phyloP scores from a whole-genome alignment of 768 basidiomycete species.

The Glaciozyma antarctica region DNA sequence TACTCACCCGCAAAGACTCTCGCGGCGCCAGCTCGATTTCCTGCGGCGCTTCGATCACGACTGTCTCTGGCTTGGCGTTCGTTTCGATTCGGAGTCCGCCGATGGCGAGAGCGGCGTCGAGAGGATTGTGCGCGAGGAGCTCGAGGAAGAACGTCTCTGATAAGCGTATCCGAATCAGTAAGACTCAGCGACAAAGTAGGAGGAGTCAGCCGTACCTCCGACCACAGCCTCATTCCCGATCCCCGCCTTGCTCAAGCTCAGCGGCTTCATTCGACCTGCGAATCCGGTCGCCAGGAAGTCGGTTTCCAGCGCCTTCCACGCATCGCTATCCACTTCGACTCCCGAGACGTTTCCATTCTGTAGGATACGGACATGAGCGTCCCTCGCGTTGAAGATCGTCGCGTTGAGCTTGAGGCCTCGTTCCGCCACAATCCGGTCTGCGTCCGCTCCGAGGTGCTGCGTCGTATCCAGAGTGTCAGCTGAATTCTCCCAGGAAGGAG shows the following conservation, averaged over 20 bases:
- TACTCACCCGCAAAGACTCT: constrained; percentile 10
- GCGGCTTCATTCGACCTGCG: constrained; percentile 26
- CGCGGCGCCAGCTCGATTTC: constrained; percentile 20
- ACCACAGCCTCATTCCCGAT: constrained; percentile 26
- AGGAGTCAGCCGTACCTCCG: constrained; percentile 27
- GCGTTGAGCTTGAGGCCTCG: constrained; percentile 52
- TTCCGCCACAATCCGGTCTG: constrained; percentile 41
- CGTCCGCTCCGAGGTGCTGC: constrained; percentile 21
- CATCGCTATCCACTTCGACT: neutral
- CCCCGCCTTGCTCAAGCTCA: neutral
- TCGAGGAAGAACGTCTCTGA: constrained; percentile 39
- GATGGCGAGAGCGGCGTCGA: constrained; percentile 38
- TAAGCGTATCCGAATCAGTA: neutral
- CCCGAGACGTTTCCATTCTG: neutral
- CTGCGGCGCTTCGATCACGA: constrained; percentile 55
- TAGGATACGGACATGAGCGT: constrained; percentile 51
- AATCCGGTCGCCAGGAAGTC: constrained; percentile 49
- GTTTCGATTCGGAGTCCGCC: constrained; percentile 29
- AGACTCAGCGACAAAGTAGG: neutral
- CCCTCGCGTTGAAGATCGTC: constrained; percentile 53
- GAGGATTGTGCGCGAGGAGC: constrained; percentile 38
- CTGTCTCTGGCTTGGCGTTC: neutral
- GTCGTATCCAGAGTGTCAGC: no score
- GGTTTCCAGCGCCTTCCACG: constrained; percentile 59
- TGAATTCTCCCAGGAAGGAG: neutral